Evolutionary conservation across 169 alveolate genomes (phyloP).

Genomic region (Plasmodium chabaudi): DNA sequence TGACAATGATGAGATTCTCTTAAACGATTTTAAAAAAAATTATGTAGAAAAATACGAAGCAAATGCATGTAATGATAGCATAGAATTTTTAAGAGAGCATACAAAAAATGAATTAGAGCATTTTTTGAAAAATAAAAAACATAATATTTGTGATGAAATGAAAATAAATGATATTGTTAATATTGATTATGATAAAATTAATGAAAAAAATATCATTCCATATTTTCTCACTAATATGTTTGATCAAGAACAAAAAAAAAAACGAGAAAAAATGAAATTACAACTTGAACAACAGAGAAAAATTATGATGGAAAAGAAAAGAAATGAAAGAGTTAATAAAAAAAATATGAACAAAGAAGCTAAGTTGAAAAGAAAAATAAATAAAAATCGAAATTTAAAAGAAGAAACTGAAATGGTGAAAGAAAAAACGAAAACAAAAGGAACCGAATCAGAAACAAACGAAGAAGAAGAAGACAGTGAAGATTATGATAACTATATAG

Average conservation of each 20-base stretch:
- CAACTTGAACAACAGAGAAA: slow-evolving; percentile 32
- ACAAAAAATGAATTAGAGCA: slow-evolving; percentile 49
- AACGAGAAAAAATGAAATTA: slow-evolving; percentile 52
- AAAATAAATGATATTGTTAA: slow-evolving; percentile 55
- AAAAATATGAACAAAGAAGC: slow-evolving; percentile 4
- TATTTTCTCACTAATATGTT: slow-evolving; percentile 52
- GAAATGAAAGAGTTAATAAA: slow-evolving; percentile 4
- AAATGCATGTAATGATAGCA: slow-evolving; percentile 8
- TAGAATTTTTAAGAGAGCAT: slow-evolving; percentile 36
- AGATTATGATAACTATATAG: slow-evolving; percentile 11
- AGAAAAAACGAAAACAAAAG: not conserved
- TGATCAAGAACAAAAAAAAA: slow-evolving; percentile 54
- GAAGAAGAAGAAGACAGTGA: slow-evolving; percentile 9
- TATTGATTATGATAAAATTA: slow-evolving; percentile 59
- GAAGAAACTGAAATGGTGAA: not conserved
- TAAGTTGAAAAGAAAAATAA: not conserved
- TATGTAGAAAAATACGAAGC: slow-evolving; percentile 57
- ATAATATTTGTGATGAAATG: slow-evolving; percentile 50
- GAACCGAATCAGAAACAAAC: not conserved
- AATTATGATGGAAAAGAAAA: slow-evolving; percentile 29
- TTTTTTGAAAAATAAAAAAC: slow-evolving; percentile 43
- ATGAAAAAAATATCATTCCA: slow-evolving; percentile 68
- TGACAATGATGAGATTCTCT: slow-evolving; percentile 10
- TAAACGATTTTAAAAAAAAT: slow-evolving; percentile 20
- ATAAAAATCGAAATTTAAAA: not conserved